These are phyloP conservation scores for Cladosporium sp. DNA, from an alignment of 2,329 filamentous ascomycete genomes.

Conservation along the genomic window DNA sequence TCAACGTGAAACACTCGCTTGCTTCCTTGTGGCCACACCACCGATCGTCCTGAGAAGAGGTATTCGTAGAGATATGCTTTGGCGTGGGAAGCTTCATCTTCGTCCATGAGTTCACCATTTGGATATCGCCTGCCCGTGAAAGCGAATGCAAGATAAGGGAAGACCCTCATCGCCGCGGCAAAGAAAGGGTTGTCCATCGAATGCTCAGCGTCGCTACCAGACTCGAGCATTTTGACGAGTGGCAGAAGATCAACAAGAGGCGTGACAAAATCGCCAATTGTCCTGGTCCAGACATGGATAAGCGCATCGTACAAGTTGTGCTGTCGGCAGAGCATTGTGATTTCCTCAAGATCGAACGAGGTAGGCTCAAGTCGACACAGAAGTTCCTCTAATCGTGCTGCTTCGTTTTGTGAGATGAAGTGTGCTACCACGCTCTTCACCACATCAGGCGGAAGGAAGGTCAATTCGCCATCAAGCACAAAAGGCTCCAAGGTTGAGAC, in stretches of 20 bases:
- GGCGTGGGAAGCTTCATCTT: conserved; percentile 67
- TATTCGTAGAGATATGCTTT: conserved; percentile 92
- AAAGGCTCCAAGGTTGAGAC: conserved; percentile 85
- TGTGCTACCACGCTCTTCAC: conserved; percentile 82
- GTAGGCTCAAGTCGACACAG: conserved; percentile 88
- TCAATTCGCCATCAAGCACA: conserved; percentile 74
- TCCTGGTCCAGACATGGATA: conserved; percentile 95
- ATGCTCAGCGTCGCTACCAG: conserved; percentile 56
- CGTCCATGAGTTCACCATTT: conserved; percentile 69
- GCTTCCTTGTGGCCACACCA: conserved; percentile 68
- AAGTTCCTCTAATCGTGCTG: conserved; percentile 82
- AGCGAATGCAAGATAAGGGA: conserved; percentile 88
- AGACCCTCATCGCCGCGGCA: conserved; percentile 81
- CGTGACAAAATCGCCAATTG: conserved; percentile 82
- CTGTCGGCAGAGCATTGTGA: conserved; percentile 85
- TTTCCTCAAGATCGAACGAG: conserved; percentile 90
- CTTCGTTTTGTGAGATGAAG: conserved; percentile 71
- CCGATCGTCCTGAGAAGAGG: conserved; percentile 78
- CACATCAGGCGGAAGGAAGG: conserved; percentile 71
- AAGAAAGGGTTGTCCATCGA: conserved; percentile 41
- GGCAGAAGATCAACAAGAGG: conserved; percentile 79
- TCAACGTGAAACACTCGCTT: conserved; percentile 59
- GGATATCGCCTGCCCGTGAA: conserved; percentile 91
- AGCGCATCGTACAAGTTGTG: conserved; percentile 91
- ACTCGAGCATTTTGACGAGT: conserved; percentile 53